These are phyloP conservation scores for Cryphonectria japonica DNA, from an alignment of 2,329 filamentous ascomycete species.

Conservation along the genomic window DNA sequence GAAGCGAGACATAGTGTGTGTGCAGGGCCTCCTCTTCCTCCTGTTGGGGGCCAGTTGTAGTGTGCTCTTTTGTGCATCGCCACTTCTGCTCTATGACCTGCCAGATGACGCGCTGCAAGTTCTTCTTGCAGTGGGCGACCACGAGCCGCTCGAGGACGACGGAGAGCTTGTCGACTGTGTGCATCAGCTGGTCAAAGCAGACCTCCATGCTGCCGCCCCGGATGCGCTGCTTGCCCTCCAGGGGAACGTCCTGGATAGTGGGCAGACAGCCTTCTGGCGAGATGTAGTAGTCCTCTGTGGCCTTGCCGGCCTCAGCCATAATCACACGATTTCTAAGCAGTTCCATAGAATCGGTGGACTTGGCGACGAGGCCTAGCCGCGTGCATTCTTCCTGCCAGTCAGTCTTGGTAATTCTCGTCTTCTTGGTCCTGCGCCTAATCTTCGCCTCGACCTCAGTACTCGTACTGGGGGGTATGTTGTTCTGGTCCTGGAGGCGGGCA, in stretches of 20 bases:
- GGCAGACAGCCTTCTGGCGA: conserved; percentile 23
- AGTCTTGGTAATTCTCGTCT: conserved; percentile 9
- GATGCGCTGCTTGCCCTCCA: conserved; percentile 20
- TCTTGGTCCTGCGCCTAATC: not conserved
- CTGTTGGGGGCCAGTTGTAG: not conserved
- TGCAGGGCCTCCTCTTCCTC: not conserved
- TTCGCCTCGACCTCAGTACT: not conserved
- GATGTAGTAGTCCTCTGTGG: conserved; percentile 24
- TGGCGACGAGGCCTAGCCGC: conserved; percentile 20
- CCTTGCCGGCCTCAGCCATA: conserved; percentile 11
- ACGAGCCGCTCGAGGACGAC: conserved; percentile 15
- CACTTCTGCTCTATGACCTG: conserved; percentile 10
- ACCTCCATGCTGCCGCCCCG: conserved; percentile 27
- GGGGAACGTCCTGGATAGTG: conserved; percentile 1
- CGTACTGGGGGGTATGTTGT: not conserved
- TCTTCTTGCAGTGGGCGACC: conserved; percentile 19
- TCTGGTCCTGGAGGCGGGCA: not conserved
- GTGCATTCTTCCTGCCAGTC: conserved; percentile 26
- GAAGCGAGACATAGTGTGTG: conserved; percentile 22
- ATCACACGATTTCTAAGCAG: conserved; percentile 14
- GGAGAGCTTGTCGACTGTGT: conserved; percentile 14
- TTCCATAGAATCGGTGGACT: conserved; percentile 10
- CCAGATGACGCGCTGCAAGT: conserved; percentile 19
- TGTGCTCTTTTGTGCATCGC: conserved; percentile 9
- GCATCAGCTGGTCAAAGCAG: conserved; percentile 27